Percentiles rank a stretch among this genome's conserved stretches.
These are phyloP conservation scores for Vachellia pachyceras DNA, from an alignment of 306 rosid species.

Conservation along the genomic window DNA sequence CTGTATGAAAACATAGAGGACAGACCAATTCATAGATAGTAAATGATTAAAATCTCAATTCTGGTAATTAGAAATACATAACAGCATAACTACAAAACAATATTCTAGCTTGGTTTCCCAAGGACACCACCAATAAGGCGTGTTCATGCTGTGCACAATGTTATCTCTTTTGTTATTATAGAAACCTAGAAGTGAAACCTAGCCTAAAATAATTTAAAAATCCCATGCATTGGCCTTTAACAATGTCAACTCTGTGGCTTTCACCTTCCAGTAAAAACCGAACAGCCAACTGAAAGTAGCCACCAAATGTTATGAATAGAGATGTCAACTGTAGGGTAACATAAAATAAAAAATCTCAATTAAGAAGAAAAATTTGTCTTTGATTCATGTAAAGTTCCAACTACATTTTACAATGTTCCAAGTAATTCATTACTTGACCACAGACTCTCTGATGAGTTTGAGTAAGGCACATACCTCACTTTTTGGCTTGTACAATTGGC, in stretches of 20 bases:
- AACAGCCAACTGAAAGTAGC: background rate
- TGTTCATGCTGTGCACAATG: background rate
- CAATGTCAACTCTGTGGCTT: background rate
- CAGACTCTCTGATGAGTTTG: background rate
- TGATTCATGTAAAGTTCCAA: background rate
- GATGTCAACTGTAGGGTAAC: background rate
- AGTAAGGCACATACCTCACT: conserved; percentile 68
- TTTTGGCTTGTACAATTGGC: conserved; percentile 86
- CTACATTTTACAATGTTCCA: background rate
- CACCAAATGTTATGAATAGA: background rate
- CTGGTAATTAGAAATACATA: conserved; percentile 7
- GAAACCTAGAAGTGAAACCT: background rate
- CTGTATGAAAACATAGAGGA: conserved; percentile 44
- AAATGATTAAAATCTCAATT: conserved; percentile 17
- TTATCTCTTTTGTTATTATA: background rate
- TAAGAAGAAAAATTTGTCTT: background rate
- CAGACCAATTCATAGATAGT: conserved; percentile 10
- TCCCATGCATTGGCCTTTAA: background rate
- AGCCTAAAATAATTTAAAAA: background rate
- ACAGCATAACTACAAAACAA: background rate
- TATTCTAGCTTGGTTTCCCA: conserved; percentile 1
- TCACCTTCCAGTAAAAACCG: background rate
- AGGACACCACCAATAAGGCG: background rate
- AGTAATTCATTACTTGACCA: background rate
- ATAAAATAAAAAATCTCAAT: background rate